phyloP scores from a whole-genome alignment of 2,329 filamentous ascomycete genomes.

The Fusarium fujikuroi region DNA sequence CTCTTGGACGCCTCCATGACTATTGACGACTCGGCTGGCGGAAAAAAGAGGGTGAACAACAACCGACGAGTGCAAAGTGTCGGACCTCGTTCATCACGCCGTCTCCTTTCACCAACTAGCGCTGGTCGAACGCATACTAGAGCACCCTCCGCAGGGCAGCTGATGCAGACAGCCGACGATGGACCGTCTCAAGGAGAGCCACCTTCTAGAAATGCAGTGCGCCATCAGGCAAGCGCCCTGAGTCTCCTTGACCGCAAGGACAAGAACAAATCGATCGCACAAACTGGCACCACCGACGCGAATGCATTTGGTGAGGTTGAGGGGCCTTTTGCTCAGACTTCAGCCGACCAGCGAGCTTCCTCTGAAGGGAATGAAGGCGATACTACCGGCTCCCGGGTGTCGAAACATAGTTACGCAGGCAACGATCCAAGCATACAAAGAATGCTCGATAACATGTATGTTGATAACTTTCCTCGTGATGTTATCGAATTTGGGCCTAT shows the following conservation, averaged over 20 bases:
- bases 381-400: constrained; percentile 57
- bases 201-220: constrained; percentile 59
- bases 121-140: constrained; percentile 52
- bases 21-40: constrained; percentile 74
- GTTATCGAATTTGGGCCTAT: constrained; percentile 80
- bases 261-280: constrained; percentile 66
- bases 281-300: constrained; percentile 67
- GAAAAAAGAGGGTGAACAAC: constrained; percentile 62
- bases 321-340: constrained; percentile 60
- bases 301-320: constrained; percentile 71
- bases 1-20: constrained; percentile 91
- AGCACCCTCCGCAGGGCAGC: constrained; percentile 47
- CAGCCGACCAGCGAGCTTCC: constrained; percentile 36
- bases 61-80: constrained; percentile 59
- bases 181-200: constrained; percentile 54
- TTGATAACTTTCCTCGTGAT: constrained; percentile 74
- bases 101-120: constrained; percentile 47
- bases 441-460: constrained; percentile 87
- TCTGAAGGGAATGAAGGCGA: constrained; percentile 44
- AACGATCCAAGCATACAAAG: constrained; percentile 75
- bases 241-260: constrained; percentile 69
- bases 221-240: constrained; percentile 68
- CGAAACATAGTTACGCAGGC: constrained; percentile 84
- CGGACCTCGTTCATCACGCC: constrained; percentile 46
- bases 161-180: constrained; percentile 47